Base-by-base conservation (phyloP, 2,329 filamentous ascomycete species). In the Rutstroemia sydowiana region DNA sequence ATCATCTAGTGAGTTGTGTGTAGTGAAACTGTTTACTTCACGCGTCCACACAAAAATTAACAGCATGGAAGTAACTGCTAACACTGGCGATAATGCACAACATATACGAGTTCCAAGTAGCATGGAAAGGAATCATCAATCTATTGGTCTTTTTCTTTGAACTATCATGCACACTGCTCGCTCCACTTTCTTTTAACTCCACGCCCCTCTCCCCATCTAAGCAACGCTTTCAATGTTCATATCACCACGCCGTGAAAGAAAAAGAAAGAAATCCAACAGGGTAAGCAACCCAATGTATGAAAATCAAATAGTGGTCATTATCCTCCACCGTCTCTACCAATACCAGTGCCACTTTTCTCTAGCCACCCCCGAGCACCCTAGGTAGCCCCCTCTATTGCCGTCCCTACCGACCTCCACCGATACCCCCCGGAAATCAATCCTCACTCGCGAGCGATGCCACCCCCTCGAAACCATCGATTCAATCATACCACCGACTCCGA, bases 291-390 rank as follows among this genome's bases (percentile, higher is more conserved):
- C 30, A n/a, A 14, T 43, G 28, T 21, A 43, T 49, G 32, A 18
- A 43, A 11, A 36, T 43, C 20, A 26, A 21, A 43, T 43, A n/a
- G 8, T 41, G 41, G 46, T 41, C 47, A 49, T 49, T 44, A 49
- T 43, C 20, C 47, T 43, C 39, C 28, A 16, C 47, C 11, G 2
- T 18, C 14, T 18, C 37, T 26, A 26, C 23, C 23, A 26, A 8
- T 26, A 8, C 23, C 23, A 26, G 23, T n/a, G n/a, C 23, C 23
- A 26, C 23, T 26, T 4, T 8, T 4, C 23, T 26, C 23, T 26
- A 26, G 4, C 23, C 23, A 4, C 23, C 32, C 32, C 32, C 10
- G 32, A 34, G 13, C 32, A 34, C 32, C 32, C 13, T 32, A 32
- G 13, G 14, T 5, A 34, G 4, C 4, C 4, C 4, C 23, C 23